A percentile compares a stretch with the other conserved stretches of the same genome.
Conservation (phyloP, 2,329 filamentous ascomycete species). For the Chrysosporium keratinophilum region DNA sequence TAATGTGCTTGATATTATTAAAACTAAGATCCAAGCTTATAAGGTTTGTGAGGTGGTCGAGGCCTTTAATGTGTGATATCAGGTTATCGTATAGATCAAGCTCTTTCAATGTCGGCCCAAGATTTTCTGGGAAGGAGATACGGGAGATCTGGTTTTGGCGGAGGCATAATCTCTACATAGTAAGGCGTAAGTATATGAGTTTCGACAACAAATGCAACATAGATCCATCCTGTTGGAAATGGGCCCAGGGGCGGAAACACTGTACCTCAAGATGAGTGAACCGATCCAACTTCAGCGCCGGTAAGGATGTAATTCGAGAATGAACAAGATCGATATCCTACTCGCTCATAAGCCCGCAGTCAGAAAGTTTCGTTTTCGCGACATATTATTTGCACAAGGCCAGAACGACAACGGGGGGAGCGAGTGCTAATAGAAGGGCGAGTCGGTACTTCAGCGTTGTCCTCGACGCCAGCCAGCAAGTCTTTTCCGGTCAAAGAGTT, state of each 20-base stretch:
- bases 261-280: slow-evolving; percentile 60
- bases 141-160: slow-evolving; percentile 81
- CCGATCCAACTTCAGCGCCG: slow-evolving; percentile 67
- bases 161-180: slow-evolving; percentile 59
- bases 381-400: neutral
- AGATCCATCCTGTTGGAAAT: neutral
- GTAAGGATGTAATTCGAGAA: slow-evolving; percentile 67
- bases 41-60: slow-evolving; percentile 67
- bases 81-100: slow-evolving; percentile 96
- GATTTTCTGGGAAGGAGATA: slow-evolving; percentile 60
- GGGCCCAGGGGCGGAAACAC: neutral
- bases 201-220: slow-evolving; percentile 1
- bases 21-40: slow-evolving; percentile 83
- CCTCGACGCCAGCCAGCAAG: slow-evolving; percentile 49
- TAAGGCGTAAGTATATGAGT: slow-evolving; percentile 7
- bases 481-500: no score
- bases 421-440: neutral
- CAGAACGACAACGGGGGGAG: neutral
- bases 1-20: slow-evolving; percentile 99
- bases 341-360: slow-evolving; percentile 21
- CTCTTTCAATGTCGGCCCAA: slow-evolving; percentile 62
- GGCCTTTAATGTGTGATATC: slow-evolving; percentile 71
- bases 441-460: slow-evolving; percentile 41
- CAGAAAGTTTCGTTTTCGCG: slow-evolving; percentile 1
- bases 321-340: slow-evolving; percentile 86